Percentiles rank a stretch among this genome's conserved stretches.
phyloP scores from a whole-genome alignment of 805 yeast species.

The Kodamaea laetipori region DNA sequence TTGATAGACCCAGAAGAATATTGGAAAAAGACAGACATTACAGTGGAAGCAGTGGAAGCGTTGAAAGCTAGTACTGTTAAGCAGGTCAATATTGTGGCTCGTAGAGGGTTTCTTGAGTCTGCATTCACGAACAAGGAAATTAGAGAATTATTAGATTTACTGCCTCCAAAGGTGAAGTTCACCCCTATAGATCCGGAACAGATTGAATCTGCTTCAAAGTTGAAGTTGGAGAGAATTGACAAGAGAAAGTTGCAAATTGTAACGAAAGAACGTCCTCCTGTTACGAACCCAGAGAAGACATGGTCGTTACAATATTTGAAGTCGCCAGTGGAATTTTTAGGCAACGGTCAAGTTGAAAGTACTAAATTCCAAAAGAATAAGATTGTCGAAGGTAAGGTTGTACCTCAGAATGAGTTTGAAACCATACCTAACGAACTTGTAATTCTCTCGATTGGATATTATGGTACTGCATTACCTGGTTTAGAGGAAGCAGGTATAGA shows the following conservation, averaged over 20 bases:
- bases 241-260: slow-evolving; percentile 69
- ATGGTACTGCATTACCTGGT: slow-evolving; percentile 64
- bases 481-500: slow-evolving; percentile 43
- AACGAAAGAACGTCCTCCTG: slow-evolving; percentile 5
- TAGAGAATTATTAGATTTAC: slow-evolving; percentile 74
- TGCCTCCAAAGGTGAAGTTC: slow-evolving; percentile 50
- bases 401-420: slow-evolving; percentile 36
- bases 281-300: slow-evolving; percentile 18
- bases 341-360: slow-evolving; percentile 36
- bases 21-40: slow-evolving; percentile 75
- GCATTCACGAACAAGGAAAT: slow-evolving; percentile 93
- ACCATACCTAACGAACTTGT: slow-evolving; percentile 59
- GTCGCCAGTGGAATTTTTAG: slow-evolving; percentile 59
- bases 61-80: slow-evolving; percentile 57
- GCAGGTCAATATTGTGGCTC: slow-evolving; percentile 72
- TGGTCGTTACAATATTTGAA: slow-evolving; percentile 76
- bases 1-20: slow-evolving; percentile 55
- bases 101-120: slow-evolving; percentile 82
- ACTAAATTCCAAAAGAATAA: slow-evolving; percentile 53
- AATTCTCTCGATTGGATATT: slow-evolving; percentile 82
- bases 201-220: slow-evolving; percentile 29
- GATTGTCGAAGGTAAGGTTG: slow-evolving; percentile 42
- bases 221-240: slow-evolving; percentile 51
- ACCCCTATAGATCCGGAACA: slow-evolving; percentile 36
- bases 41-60: slow-evolving; percentile 56